Evolutionary conservation across 495 filamentous ascomycete genomes (phyloP).

Genomic region (Aspergillus sclerotiicarbonarius): DNA sequence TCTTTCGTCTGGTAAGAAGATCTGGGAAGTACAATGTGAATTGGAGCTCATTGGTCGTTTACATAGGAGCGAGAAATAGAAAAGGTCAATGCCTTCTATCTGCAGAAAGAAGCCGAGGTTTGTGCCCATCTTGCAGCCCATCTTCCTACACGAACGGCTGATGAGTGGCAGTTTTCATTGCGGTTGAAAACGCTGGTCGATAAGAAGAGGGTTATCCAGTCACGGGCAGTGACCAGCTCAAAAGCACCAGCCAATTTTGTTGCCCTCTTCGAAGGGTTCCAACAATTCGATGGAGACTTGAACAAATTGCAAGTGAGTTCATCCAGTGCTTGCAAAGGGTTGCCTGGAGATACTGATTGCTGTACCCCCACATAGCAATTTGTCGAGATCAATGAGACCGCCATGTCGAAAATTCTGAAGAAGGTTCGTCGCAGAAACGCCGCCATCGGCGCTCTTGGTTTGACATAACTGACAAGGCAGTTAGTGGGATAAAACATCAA

Average conservation of each 20-base stretch:
- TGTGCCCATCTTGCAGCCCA: constrained; percentile 19
- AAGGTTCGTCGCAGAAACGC: constrained; percentile 57
- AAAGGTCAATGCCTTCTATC: constrained; percentile 96
- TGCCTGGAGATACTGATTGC: neutral
- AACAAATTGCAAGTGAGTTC: constrained; percentile 78
- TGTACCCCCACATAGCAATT: constrained; percentile 63
- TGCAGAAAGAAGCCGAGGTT: constrained; percentile 98
- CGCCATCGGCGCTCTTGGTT: constrained; percentile 3
- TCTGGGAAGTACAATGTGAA: neutral
- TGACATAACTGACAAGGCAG: constrained; percentile 21
- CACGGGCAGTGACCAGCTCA: constrained; percentile 67
- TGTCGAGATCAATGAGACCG: constrained; percentile 94
- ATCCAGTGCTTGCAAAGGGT: neutral
- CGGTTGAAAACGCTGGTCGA: constrained; percentile 88
- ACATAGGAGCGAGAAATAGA: constrained; percentile 90
- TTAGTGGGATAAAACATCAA: constrained; percentile 98
- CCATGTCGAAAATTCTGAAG: constrained; percentile 97
- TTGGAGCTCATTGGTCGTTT: constrained; percentile 9
- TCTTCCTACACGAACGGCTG: neutral
- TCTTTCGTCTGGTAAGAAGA: constrained; percentile 79
- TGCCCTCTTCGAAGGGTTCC: constrained; percentile 91
- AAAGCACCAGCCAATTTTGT: constrained; percentile 89
- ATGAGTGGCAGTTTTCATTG: constrained; percentile 70
- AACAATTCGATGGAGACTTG: constrained; percentile 91
- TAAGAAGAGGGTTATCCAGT: constrained; percentile 86